These are phyloP conservation scores for Vinca major DNA, from an alignment of 305 asterid genomes.

Conservation along the genomic window DNA sequence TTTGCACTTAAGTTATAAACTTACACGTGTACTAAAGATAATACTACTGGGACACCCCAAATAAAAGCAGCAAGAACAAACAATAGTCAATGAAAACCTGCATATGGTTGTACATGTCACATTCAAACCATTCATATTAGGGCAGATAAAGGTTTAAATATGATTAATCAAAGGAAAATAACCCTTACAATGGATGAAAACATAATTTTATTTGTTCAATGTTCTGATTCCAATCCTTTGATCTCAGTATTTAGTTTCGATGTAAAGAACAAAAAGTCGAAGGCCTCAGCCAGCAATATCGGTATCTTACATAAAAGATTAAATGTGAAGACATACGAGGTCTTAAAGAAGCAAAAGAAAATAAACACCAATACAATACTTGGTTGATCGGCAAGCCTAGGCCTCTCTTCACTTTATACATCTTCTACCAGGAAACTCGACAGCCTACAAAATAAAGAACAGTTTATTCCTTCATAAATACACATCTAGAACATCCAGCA, in stretches of 20 bases:
- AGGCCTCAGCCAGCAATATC: constrained; percentile 7
- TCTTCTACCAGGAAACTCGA: background rate
- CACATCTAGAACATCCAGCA: background rate
- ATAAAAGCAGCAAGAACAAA: too few species aligned
- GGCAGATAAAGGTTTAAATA: background rate
- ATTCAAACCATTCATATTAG: background rate
- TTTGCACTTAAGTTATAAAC: too few species aligned
- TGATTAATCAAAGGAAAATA: background rate
- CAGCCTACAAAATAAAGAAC: constrained; percentile 5
- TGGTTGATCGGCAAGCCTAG: constrained; percentile 10
- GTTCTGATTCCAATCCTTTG: background rate
- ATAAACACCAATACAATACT: constrained; percentile 3
- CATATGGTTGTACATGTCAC: background rate
- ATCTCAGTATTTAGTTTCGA: constrained; percentile 5
- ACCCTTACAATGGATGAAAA: background rate
- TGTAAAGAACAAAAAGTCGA: constrained; percentile 6
- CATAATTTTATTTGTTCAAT: background rate
- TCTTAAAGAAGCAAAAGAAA: constrained; percentile 10
- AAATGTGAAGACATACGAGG: constrained; percentile 3
- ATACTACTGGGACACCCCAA: too few species aligned
- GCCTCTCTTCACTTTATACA: constrained; percentile 18
- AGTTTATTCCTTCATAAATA: background rate
- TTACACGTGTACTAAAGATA: too few species aligned
- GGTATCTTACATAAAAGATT: background rate
- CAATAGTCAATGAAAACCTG: background rate